Base-by-base conservation (phyloP, 1,139 yeast species). In the Diutina ranongensis region DNA sequence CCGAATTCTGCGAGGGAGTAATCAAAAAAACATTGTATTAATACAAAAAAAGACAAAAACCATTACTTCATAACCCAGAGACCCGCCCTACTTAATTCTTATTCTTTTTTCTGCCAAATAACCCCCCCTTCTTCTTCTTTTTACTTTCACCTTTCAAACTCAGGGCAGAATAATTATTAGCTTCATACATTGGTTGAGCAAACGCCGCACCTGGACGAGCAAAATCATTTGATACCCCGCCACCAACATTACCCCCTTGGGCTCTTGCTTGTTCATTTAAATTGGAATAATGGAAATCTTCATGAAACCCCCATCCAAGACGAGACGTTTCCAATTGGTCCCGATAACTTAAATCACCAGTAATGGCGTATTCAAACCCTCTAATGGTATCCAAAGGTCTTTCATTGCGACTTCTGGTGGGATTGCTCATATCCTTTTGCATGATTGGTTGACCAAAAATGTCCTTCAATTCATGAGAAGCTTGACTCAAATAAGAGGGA, bases 321-420 rank as follows among this genome's bases (percentile, higher is more conserved):
- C 78, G 67, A 20, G 74, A 74, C 9, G 89, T 73, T 62, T 89
- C 97, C 59, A 87, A 72, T 57, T 85, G 88, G 49, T 85, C 92
- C 47, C 81, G 75, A 66, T 83, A 82, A 25, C 75, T 63, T 47
- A 73, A 68, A 61, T 89, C 96, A 42, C 97, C 97, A 3, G 95
- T 83, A 51, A 92, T 86, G 32, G 96, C 81, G 59, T 83, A 92
- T 67, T 92, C 97, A 63, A 92, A 92, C 4, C 85, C 76, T 52
- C 97, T 71, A 56, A 92, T 88, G 2, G 98, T 92, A 63, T 94
- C 98, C 58, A 92, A 67, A 3, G 98, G 98, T 54, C 98, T 78
- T 67, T 92, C 98, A 62, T 88, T 88, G 60, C 97, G 76, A 16
- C 84, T 65, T 57, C 98, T 76, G 13, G 97, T 82, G 19, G 98